Conservation (phyloP, 148 eudicot genomes). For the Chenopodium formosanum region DNA sequence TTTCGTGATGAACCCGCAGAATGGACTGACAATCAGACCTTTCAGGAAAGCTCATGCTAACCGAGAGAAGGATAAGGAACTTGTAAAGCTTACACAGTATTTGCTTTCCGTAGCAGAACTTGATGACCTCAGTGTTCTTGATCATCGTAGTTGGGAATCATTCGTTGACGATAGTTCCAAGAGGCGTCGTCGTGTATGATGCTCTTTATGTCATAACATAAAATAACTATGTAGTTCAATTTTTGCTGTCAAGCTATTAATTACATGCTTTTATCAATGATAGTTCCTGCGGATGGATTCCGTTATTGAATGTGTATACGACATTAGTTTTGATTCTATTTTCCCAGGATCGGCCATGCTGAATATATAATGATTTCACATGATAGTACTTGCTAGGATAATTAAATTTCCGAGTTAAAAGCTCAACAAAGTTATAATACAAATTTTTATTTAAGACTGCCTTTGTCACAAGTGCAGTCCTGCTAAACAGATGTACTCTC, state of each 20-base stretch:
- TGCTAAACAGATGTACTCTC: no score
- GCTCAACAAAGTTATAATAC: no score
- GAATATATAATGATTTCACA: no score
- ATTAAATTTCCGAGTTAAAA: no score
- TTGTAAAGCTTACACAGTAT: constrained; percentile 88
- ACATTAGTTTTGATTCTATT: no score
- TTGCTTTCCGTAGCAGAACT: constrained; percentile 89
- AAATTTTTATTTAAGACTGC: no score
- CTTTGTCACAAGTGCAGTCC: no score
- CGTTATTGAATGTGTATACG: no score
- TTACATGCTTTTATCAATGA: background rate
- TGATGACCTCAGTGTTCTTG: constrained; percentile 68
- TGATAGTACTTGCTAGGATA: no score
- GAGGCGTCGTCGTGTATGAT: constrained; percentile 66
- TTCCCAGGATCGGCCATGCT: no score
- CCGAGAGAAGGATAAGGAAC: constrained; percentile 74
- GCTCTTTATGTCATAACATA: background rate
- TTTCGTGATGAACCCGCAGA: constrained; percentile 97
- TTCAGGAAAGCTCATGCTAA: constrained; percentile 89
- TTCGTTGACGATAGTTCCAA: constrained; percentile 55
- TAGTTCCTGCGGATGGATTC: background rate
- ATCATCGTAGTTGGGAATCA: constrained; percentile 79
- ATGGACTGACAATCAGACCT: constrained; percentile 82
- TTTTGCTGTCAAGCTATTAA: constrained; percentile 1
- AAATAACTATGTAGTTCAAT: background rate